phyloP scores from a whole-genome alignment of 768 basidiomycete genomes.

The Lactarius sp. region DNA sequence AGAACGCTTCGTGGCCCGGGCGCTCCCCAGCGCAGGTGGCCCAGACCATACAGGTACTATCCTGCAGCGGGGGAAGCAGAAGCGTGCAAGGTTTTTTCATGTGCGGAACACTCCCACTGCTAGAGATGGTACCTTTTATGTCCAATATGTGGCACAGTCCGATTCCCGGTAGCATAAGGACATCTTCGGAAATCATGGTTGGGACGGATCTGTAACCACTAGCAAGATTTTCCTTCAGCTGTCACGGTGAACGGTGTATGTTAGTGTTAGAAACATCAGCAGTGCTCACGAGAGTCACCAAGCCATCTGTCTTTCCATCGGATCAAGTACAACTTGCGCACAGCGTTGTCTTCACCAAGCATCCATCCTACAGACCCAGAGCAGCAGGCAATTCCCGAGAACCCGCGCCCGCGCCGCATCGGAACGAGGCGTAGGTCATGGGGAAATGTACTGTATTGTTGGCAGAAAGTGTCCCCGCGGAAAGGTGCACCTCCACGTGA shows the following conservation, averaged over 20 bases:
- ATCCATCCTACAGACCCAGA: background rate
- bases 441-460: background rate
- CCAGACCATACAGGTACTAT: background rate
- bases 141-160: slow-evolving; percentile 5
- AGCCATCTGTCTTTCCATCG: slow-evolving; percentile 4
- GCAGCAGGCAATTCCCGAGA: background rate
- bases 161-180: background rate
- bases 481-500: background rate
- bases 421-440: background rate
- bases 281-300: background rate
- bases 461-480: background rate
- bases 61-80: background rate
- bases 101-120: background rate
- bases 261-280: background rate
- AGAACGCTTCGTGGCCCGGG: no score
- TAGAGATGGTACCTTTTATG: background rate
- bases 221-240: background rate
- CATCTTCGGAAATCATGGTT: background rate
- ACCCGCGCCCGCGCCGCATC: background rate
- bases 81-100: slow-evolving; percentile 5
- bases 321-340: background rate
- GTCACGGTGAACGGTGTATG: background rate
- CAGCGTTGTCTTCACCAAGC: no score
- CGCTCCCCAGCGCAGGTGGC: background rate
- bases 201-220: background rate